Evolutionary conservation across 2,329 filamentous ascomycete species (phyloP).

Genomic region (Lasiodiplodia sp.): DNA sequence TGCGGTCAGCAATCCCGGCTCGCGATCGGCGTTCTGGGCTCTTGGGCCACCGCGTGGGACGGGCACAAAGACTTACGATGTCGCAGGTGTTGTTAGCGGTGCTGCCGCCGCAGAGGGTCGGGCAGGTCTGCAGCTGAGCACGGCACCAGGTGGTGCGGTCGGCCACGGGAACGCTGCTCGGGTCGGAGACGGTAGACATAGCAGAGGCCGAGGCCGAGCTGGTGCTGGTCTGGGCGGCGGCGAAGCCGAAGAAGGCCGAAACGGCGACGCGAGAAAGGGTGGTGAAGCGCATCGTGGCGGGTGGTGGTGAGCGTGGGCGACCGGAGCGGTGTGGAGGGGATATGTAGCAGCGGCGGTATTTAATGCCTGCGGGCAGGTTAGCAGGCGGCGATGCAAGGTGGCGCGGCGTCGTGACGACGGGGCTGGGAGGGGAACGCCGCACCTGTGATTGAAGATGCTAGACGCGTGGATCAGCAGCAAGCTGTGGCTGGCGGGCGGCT

Average conservation of each 20-base stretch:
- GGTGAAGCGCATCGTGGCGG: conserved; percentile 29
- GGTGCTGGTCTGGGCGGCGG: conserved; percentile 21
- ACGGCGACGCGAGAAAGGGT: conserved; percentile 22
- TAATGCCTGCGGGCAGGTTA: conserved; percentile 17
- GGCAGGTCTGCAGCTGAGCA: conserved; percentile 66
- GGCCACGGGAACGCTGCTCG: conserved; percentile 47
- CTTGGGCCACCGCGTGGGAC: background rate
- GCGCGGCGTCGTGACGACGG: conserved; percentile 13
- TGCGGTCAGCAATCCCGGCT: conserved; percentile 35
- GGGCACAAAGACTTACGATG: conserved; percentile 54
- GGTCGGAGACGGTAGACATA: conserved; percentile 36
- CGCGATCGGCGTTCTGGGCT: conserved; percentile 1
- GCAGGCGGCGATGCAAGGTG: conserved; percentile 18
- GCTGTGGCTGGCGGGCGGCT: background rate
- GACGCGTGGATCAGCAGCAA: conserved; percentile 19
- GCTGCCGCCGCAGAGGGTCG: conserved; percentile 63
- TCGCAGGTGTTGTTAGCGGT: conserved; percentile 63
- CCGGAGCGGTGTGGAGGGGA: conserved; percentile 4
- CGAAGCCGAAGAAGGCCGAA: conserved; percentile 26
- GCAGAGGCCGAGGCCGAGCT: conserved; percentile 2
- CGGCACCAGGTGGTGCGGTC: conserved; percentile 62
- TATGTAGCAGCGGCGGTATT: conserved; percentile 9
- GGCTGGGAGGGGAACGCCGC: conserved; percentile 11
- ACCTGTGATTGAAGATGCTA: conserved; percentile 27
- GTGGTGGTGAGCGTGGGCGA: conserved; percentile 3